Conservation (phyloP, 2,329 filamentous ascomycete genomes). For the Thyridium curvatum region DNA sequence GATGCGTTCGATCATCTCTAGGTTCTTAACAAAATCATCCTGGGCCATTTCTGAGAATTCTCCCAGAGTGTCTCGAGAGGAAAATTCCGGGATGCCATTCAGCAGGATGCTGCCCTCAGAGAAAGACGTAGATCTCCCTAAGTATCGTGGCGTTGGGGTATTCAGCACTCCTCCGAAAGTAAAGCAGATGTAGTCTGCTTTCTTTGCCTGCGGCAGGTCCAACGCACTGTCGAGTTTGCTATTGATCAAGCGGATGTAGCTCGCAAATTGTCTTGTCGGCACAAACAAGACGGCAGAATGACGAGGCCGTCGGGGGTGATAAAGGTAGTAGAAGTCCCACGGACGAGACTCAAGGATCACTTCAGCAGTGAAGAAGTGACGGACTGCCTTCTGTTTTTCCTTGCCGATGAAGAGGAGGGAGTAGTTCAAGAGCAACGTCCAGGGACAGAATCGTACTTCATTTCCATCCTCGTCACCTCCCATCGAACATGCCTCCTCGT, state of each 20-base stretch:
- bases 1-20: conserved; percentile 32
- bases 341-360: conserved; percentile 49
- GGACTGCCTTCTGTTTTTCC: conserved; percentile 39
- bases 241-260: conserved; percentile 62
- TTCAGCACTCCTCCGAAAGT: conserved; percentile 55
- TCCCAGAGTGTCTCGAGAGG: conserved; percentile 24
- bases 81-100: conserved; percentile 25
- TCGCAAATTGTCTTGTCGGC: conserved; percentile 56
- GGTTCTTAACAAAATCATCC: conserved; percentile 45
- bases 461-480: no score
- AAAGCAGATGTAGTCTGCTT: conserved; percentile 50
- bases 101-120: conserved; percentile 23
- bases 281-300: conserved; percentile 60
- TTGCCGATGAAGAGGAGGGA: conserved; percentile 53
- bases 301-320: conserved; percentile 37
- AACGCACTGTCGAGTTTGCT: conserved; percentile 45
- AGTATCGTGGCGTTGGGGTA: conserved; percentile 59
- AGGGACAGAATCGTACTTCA: conserved; percentile 34
- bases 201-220: conserved; percentile 47
- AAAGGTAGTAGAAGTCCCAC: conserved; percentile 75
- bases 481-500: no score
- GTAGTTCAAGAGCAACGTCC: conserved; percentile 49
- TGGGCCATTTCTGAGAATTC: conserved; percentile 28
- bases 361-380: conserved; percentile 47
- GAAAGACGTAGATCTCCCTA: conserved; percentile 49